Evolutionary conservation across 345 rosid genomes (phyloP), one percentile per base, ranked within the genome.

Genomic region (Hibiscus mutabilis): DNA sequence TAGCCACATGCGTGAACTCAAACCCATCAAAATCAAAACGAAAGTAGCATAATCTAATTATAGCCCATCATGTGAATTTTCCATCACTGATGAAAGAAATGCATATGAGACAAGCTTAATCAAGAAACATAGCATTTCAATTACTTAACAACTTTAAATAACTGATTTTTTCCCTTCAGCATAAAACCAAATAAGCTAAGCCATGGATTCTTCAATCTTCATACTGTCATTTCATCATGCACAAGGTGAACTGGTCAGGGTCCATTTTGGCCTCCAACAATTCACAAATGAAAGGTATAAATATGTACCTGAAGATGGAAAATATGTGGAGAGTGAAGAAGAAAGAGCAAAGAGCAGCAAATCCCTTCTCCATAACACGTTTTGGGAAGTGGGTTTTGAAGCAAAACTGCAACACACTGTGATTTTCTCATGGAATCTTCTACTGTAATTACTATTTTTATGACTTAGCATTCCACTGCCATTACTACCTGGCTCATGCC

Each of bases 341-440:
- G 91, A 85, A 68, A 93, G 83, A 63, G 89, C 84, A 75, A 89
- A 78, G 13, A 91, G 66, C 72, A 86, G 16, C 77, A 93, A 82
- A 76, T 86, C 89, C 80, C 98, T 86, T 75, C 97, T 87, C 47
- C 76, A 81, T 35, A 90, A 3, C 72, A 83, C 85, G 8, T 57
- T 72, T 37, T 59, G 67, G 15, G 76, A 73, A 78, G 53, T 63
- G 75, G 82, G 73, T 46, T 74, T 85, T 55, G 79, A 21, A 75
- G 78, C 59, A 65, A 78, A 69, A 37, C 83, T 47, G 25, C 77
- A 82, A 72, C 85, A 85, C 24, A 71, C 47, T 66, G 76, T 68
- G 31, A 52, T 68, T 49, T 79, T 74, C 53, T 73, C 80, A 40
- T 74, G 61, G 25, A 83, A 78, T 40, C 78, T 76, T 49, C 9